Percentiles rank a stretch among this genome's conserved stretches.
Evolutionary conservation across 2,329 filamentous ascomycete genomes (phyloP).

Genomic region (Colletotrichum horii): DNA sequence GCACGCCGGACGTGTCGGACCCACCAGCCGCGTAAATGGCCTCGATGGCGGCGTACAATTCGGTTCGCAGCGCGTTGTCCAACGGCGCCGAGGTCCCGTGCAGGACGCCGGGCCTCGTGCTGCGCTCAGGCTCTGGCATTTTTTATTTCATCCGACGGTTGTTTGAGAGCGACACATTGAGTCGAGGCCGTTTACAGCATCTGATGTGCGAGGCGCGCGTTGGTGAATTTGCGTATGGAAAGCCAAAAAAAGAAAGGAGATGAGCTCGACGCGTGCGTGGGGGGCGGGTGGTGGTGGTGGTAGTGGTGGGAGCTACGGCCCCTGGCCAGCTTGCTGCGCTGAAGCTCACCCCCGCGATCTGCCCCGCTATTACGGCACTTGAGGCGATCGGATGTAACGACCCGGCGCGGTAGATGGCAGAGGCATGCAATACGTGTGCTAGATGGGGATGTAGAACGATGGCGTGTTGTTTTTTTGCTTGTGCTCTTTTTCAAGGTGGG

Average conservation of each 20-base stretch:
- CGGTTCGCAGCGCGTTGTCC: background rate
- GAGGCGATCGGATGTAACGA: background rate
- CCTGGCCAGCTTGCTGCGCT: background rate
- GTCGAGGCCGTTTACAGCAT: background rate
- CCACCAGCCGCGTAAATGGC: conserved; percentile 6
- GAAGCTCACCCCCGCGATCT: background rate
- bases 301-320: background rate
- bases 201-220: background rate
- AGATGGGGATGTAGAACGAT: background rate
- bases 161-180: background rate
- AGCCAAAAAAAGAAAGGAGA: background rate
- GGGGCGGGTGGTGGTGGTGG: background rate
- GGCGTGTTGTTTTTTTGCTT: background rate
- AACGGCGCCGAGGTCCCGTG: conserved; percentile 3
- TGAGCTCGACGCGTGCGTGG: background rate
- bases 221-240: background rate
- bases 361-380: conserved; percentile 1
- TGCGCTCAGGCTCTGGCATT: background rate
- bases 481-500: background rate
- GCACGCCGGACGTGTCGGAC: background rate
- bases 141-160: background rate
- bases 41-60: conserved; percentile 4
- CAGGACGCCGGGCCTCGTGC: background rate
- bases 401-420: background rate
- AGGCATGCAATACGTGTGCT: background rate